Percentiles rank a stretch among this genome's conserved stretches.
Evolutionary conservation across 805 yeast genomes (phyloP).

Genomic region (Metschnikowia drakensbergensis): DNA sequence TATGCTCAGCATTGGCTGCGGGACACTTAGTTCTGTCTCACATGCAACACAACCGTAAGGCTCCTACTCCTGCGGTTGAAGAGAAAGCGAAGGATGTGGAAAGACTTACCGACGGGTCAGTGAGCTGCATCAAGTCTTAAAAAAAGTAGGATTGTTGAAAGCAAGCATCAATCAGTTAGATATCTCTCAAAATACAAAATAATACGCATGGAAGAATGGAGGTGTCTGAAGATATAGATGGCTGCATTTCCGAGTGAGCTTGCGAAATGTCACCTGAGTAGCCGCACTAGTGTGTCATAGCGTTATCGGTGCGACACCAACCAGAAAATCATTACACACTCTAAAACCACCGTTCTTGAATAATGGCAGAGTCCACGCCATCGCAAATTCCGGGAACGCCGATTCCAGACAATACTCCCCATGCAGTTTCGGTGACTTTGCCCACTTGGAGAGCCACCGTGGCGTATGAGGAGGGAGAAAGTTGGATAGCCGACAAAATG

Average conservation of each 20-base stretch:
- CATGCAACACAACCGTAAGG: slow-evolving; percentile 87
- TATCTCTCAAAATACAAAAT: background rate
- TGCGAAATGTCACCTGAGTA: slow-evolving; percentile 6
- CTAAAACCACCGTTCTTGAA: background rate
- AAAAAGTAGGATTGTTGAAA: background rate
- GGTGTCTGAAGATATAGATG: background rate
- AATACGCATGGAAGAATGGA: background rate
- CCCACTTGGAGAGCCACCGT: slow-evolving; percentile 95
- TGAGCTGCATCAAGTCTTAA: slow-evolving; percentile 62
- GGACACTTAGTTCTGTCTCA: slow-evolving; percentile 98
- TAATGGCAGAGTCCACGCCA: slow-evolving; percentile 20
- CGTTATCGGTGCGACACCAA: slow-evolving; percentile 2
- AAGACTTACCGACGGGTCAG: slow-evolving; percentile 67
- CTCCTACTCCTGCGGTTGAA: slow-evolving; percentile 28
- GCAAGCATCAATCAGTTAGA: background rate
- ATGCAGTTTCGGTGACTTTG: slow-evolving; percentile 90
- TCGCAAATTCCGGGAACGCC: slow-evolving; percentile 66
- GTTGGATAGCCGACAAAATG: slow-evolving; percentile 74
- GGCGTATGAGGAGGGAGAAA: slow-evolving; percentile 88
- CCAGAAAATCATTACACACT: background rate
- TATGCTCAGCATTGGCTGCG: slow-evolving; percentile 95
- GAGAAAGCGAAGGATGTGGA: slow-evolving; percentile 24
- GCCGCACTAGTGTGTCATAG: slow-evolving; percentile 11
- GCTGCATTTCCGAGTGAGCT: background rate
- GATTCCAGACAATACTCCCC: slow-evolving; percentile 85